Conservation (phyloP, 495 filamentous ascomycete genomes). For the Aspergillus nanangensis region DNA sequence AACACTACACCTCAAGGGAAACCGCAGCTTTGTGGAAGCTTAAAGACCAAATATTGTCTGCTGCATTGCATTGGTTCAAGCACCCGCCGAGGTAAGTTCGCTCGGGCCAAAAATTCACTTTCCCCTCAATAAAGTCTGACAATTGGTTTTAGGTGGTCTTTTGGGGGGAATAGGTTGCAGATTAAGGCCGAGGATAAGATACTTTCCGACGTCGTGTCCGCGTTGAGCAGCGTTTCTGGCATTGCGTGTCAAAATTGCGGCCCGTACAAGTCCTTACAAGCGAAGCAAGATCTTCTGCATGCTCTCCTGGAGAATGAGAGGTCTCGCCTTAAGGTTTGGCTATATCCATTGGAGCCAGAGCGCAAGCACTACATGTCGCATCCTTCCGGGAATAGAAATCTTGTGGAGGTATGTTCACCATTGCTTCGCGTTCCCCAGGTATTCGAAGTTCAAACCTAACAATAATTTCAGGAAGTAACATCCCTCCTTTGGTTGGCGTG, state of each 20-base stretch:
- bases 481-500: conserved; percentile 76
- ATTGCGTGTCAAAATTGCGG: conserved; percentile 53
- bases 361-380: conserved; percentile 50
- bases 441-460: not conserved
- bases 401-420: conserved; percentile 24
- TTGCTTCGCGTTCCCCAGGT: not conserved
- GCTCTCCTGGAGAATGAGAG: conserved; percentile 82
- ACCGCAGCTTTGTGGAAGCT: conserved; percentile 62
- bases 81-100: conserved; percentile 62
- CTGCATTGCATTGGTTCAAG: conserved; percentile 83
- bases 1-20: conserved; percentile 59
- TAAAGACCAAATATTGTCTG: conserved; percentile 84
- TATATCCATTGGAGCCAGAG: conserved; percentile 73
- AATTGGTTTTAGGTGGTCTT: conserved; percentile 91
- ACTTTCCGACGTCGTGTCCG: conserved; percentile 67
- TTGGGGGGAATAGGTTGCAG: conserved; percentile 88
- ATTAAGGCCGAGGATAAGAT: conserved; percentile 87
- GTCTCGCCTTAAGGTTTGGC: conserved; percentile 80
- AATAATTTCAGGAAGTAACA: conserved; percentile 29
- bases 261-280: conserved; percentile 59
- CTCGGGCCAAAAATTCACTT: no score
- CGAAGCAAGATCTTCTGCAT: conserved; percentile 75
- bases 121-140: no score
- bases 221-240: conserved; percentile 50
- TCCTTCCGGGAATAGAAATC: conserved; percentile 23